These are phyloP conservation scores for Ilex aquifolium DNA, from an alignment of 257 asterid species.

Conservation along the genomic window DNA sequence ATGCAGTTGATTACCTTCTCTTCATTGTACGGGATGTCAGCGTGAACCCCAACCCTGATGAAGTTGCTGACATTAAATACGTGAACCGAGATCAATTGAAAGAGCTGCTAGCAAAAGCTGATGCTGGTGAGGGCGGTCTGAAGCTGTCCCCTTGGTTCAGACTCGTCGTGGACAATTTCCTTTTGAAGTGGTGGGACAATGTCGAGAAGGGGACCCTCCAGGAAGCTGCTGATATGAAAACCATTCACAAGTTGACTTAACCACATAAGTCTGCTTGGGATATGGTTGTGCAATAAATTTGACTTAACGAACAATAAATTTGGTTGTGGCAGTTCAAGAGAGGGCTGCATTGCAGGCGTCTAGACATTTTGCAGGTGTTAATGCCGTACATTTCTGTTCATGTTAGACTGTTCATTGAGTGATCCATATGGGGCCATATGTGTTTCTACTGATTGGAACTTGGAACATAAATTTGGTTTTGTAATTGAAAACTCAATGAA, in stretches of 20 bases:
- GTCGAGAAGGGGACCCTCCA: conserved; percentile 60
- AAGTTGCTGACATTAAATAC: conserved; percentile 66
- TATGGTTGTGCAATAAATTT: too few species aligned
- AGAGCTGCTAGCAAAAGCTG: conserved; percentile 76
- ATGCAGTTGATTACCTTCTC: conserved; percentile 90
- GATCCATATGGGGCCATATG: too few species aligned
- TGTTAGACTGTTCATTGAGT: too few species aligned
- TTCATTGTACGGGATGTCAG: conserved; percentile 76
- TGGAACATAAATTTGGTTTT: too few species aligned
- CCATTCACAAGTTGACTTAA: conserved; percentile 67
- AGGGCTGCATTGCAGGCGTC: too few species aligned
- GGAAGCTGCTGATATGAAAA: conserved; percentile 64
- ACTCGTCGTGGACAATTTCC: conserved; percentile 74
- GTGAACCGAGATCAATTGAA: conserved; percentile 57
- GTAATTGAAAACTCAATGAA: too few species aligned
- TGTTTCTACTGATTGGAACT: too few species aligned
- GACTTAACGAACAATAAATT: too few species aligned
- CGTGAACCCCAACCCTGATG: conserved; percentile 82
- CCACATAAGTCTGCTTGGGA: background rate
- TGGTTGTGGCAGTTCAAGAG: too few species aligned
- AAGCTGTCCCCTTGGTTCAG: conserved; percentile 94
- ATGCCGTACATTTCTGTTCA: too few species aligned
- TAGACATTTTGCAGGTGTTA: too few species aligned
- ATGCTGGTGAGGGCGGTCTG: conserved; percentile 74
- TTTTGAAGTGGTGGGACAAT: conserved; percentile 95